Base-by-base conservation (phyloP, 352 stramenopile species). In the Pythium insidiosum region DNA sequence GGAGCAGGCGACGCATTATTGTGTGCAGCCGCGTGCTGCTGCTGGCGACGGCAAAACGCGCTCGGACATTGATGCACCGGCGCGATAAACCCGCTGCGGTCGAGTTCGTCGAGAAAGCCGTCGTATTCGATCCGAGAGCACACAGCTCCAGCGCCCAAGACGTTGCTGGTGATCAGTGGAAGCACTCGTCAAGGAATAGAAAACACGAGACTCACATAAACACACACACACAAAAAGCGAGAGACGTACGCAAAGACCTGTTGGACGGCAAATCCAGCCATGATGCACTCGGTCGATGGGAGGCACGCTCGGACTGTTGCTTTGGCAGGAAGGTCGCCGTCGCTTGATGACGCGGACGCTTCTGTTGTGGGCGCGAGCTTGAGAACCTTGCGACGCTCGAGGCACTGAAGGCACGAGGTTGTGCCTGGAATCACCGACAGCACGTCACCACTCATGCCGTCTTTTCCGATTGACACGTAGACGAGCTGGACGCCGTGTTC, bases 81-180 rank as follows among this genome's bases (percentile, higher is more conserved):
- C 3, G 62, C 40, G 18, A 73, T 20, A 15, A 69, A 61, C 6
- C 66, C 66, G 22, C 56, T 67, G 15, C 66, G 63, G n/a, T 69
- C 54, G n/a, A 76, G 51, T 35, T 67, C 61, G 20, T 82, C 69
- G 10, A 58, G 41, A 13, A 72, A 58, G 13, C 63, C 62, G 33
- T 70, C 59, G 61, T 74, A 82, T 34, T 73, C 63, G 19, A 82
- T 44, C 2, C 58, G 57, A 3, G 69, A 74, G 28, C 53, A 66
- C 26, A 68, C 51, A 1, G 50, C 28, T 12, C 66, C 69, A 22
- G 66, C 68, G 35, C 20, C 28, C 2, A 58, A 30, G 7, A 67
- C 11, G 30, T 56, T 18, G 2, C 58, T 66, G 15, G 21, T n/a
- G n/a, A n/a, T n/a, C n/a, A n/a, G n/a, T n/a, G n/a, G n/a, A n/a